phyloP scores from a whole-genome alignment of 176 grass and related monocot species.

The Chrysopogon serrulatus region DNA sequence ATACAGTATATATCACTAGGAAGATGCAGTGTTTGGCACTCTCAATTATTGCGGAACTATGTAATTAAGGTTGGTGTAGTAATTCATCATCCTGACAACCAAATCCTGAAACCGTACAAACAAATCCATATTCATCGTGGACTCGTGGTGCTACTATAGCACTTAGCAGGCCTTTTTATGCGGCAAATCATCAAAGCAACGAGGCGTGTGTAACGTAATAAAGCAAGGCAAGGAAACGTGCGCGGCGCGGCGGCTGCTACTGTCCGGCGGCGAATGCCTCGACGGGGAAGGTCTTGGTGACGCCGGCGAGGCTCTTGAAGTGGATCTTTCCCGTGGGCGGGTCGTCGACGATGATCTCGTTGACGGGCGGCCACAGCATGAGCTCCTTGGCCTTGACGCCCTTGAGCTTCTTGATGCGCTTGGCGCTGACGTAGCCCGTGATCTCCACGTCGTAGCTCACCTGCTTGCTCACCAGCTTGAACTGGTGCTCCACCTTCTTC shows the following conservation, averaged over 20 bases:
- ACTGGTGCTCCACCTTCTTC: constrained; percentile 69
- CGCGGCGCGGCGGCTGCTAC: not conserved
- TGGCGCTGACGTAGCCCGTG: constrained; percentile 44
- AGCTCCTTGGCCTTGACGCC: constrained; percentile 92
- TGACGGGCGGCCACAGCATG: constrained; percentile 71
- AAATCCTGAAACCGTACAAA: not conserved
- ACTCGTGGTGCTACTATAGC: not conserved
- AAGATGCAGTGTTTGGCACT: not conserved
- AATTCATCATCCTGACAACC: not conserved
- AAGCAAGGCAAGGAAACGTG: not conserved
- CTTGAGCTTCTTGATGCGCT: constrained; percentile 67
- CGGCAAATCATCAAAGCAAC: not conserved
- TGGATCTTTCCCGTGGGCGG: constrained; percentile 66
- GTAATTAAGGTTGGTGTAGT: not conserved
- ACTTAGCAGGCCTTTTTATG: not conserved
- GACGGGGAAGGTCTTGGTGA: constrained; percentile 79
- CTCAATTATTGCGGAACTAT: not conserved
- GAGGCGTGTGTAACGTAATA: no score
- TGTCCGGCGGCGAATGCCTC: constrained; percentile 67
- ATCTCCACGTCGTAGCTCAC: constrained; percentile 69
- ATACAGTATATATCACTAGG: not conserved
- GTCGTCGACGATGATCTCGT: constrained; percentile 62
- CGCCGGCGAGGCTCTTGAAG: constrained; percentile 82
- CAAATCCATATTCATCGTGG: not conserved
- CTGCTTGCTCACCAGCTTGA: constrained; percentile 59